Evolutionary conservation across 2,329 filamentous ascomycete species (phyloP), one percentile per base, ranked within the genome.

Genomic region (Penicillium brevicompactum): DNA sequence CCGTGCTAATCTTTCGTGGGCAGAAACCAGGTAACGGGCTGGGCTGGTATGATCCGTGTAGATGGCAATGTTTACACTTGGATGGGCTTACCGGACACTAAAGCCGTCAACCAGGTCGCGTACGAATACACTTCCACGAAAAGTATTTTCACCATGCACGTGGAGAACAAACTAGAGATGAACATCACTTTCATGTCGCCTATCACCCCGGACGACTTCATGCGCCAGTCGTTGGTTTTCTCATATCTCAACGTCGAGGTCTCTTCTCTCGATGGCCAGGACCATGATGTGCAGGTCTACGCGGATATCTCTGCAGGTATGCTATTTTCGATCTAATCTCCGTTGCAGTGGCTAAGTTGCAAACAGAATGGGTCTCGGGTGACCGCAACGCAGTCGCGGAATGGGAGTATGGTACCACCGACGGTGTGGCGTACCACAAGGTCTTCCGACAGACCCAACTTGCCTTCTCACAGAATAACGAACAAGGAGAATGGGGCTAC

Each of bases 111-210:
- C 18, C 88, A 92, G 69, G 82, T 79, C 2, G 77, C 82, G 0
- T 86, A 85, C 67, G 80, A 85, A 54, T 91, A 91, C 69, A 91
- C 89, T 0, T 87, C 88, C 0, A 91, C 89, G 4, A 82, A 80
- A 67, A 90, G 87, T 64, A 84, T 83, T 22, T 92, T 91, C 69
- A 85, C 80, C 8, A 84, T 90, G 76, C 79, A 85, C 59, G 85
- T 88, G 13, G 85, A 71, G 37, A 80, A 80, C 27, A 81, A 82
- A 56, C 79, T 92, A 7, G 74, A 81, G 52, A 77, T 92, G 78
- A 88, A 81, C 16, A 80, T 88, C 50, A 88, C 84, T 0, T 92
- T 92, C 66, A 70, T 91, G 45, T 90, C 87, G 0, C 87, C 89
- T 0, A 79, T 92, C 14, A 87, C 83, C 16, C 85, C 87, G 0